Conservation (phyloP, 2,329 filamentous ascomycete species). For the Diaporthe amygdali region DNA sequence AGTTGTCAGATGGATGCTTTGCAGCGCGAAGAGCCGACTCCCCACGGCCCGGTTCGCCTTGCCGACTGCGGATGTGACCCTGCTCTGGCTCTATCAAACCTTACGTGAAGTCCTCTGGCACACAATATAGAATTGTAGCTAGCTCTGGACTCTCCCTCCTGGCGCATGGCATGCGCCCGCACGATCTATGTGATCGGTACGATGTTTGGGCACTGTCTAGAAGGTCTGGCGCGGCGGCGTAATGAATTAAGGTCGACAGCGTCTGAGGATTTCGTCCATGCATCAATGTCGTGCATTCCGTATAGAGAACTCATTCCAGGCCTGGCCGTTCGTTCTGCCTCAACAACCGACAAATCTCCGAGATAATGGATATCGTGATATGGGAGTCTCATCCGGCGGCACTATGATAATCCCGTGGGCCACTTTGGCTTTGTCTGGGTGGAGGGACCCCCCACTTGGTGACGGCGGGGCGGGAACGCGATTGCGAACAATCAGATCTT, state of each 20-base stretch:
- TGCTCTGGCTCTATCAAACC: neutral
- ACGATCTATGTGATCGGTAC: too few relatives aligned
- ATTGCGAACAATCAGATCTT: slow-evolving; percentile 2
- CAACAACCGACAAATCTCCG: neutral
- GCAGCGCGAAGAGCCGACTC: neutral
- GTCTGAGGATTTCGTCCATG: neutral
- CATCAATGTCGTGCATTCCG: neutral
- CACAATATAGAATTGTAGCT: neutral
- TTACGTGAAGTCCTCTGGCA: neutral
- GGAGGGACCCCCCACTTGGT: slow-evolving; percentile 4
- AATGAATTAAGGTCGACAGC: neutral
- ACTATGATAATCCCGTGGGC: slow-evolving; percentile 4
- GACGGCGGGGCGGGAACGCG: slow-evolving; percentile 8
- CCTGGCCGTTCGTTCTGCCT: neutral
- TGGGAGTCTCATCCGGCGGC: neutral
- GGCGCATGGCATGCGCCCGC: neutral
- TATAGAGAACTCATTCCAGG: neutral
- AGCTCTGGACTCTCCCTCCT: neutral
- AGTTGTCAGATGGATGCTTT: neutral
- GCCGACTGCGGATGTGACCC: neutral
- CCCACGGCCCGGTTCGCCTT: neutral
- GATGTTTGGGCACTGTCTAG: too few relatives aligned
- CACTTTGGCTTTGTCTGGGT: neutral
- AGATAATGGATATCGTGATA: neutral
- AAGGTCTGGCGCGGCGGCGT: neutral